A percentile compares a stretch with the other conserved stretches of the same genome.
phyloP scores from a whole-genome alignment of 2,329 filamentous ascomycete genomes.

The Neofusicoccum sp. region DNA sequence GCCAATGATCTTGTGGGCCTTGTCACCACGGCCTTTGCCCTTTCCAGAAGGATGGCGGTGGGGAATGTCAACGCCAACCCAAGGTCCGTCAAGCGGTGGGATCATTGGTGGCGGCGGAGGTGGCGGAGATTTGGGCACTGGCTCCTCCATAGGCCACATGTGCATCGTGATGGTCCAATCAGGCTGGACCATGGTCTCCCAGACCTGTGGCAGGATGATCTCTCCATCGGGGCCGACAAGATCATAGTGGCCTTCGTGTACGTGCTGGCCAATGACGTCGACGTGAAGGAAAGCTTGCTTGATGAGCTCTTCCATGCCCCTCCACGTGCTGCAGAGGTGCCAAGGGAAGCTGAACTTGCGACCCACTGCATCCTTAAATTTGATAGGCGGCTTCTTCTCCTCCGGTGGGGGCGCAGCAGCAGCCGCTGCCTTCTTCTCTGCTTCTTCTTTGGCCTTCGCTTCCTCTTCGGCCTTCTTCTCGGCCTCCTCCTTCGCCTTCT shows the following conservation, averaged over 20 bases:
- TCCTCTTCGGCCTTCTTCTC: conserved; percentile 53
- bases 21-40: conserved; percentile 12
- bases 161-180: conserved; percentile 54
- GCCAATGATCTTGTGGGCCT: background rate
- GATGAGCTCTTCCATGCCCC: conserved; percentile 54
- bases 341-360: conserved; percentile 93
- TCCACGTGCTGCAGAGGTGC: conserved; percentile 81
- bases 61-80: conserved; percentile 12
- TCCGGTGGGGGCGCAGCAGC: conserved; percentile 49
- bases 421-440: conserved; percentile 48
- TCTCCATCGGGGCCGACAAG: conserved; percentile 51
- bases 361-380: conserved; percentile 88
- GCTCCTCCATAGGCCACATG: conserved; percentile 51
- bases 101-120: conserved; percentile 11
- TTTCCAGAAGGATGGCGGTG: conserved; percentile 7
- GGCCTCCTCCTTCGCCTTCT: conserved; percentile 53
- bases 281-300: conserved; percentile 53
- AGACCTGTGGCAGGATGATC: conserved; percentile 53
- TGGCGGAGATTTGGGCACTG: conserved; percentile 21
- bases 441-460: conserved; percentile 43
- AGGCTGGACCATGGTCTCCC: conserved; percentile 52
- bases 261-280: conserved; percentile 49
- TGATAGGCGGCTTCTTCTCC: conserved; percentile 72
- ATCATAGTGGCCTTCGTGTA: conserved; percentile 51
- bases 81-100: conserved; percentile 9